Percentiles rank a stretch among this genome's conserved stretches.
Evolutionary conservation across 108 stramenopile species (phyloP).

Genomic region (Parietichytrium sp.): DNA sequence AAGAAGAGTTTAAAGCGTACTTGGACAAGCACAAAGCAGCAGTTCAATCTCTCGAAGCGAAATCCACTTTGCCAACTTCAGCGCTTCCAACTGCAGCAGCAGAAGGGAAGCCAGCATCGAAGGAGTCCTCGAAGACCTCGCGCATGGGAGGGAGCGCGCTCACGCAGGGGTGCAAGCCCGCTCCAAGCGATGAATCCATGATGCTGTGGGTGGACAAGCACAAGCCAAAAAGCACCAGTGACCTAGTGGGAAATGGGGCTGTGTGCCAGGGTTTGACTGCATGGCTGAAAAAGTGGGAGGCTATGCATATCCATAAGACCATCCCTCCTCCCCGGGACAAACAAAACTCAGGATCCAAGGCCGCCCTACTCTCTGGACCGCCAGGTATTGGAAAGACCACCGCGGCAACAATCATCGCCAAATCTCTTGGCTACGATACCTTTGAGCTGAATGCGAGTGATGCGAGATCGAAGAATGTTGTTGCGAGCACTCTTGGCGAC

Average conservation of each 20-base stretch:
- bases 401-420: slow-evolving; percentile 79
- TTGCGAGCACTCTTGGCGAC: slow-evolving; percentile 19
- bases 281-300: slow-evolving; percentile 77
- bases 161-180: background rate
- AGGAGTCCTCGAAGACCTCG: background rate
- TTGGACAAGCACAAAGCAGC: background rate
- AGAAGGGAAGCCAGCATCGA: slow-evolving; percentile 37
- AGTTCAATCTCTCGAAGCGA: no score
- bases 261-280: slow-evolving; percentile 60
- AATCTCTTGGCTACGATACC: slow-evolving; percentile 78
- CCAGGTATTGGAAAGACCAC: slow-evolving; percentile 93
- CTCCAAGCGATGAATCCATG: slow-evolving; percentile 44
- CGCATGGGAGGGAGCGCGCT: background rate
- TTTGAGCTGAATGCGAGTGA: slow-evolving; percentile 95
- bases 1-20: background rate
- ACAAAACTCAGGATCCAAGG: slow-evolving; percentile 70
- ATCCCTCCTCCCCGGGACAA: slow-evolving; percentile 38
- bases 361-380: slow-evolving; percentile 90
- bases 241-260: slow-evolving; percentile 78
- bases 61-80: no score
- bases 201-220: slow-evolving; percentile 89
- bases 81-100: background rate
- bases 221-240: slow-evolving; percentile 65
- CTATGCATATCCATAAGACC: slow-evolving; percentile 46
- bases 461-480: slow-evolving; percentile 81